phyloP scores from a whole-genome alignment of 1,139 yeast genomes.

The Pichia sp. region DNA sequence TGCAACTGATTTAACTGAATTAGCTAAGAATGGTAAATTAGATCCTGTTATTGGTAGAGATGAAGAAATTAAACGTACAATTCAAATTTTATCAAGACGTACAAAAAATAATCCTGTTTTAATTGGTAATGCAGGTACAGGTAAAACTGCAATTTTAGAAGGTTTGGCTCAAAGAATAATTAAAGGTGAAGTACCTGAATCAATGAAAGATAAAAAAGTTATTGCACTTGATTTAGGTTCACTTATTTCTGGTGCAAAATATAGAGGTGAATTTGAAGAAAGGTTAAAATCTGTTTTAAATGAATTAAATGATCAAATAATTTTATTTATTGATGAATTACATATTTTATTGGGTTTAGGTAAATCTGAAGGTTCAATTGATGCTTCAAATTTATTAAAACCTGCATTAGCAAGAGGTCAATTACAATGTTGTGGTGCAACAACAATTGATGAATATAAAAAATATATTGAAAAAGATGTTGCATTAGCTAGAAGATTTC shows the following conservation, averaged over 20 bases:
- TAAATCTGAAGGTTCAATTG: conserved; percentile 92
- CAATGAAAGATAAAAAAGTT: conserved; percentile 77
- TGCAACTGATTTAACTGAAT: conserved; percentile 81
- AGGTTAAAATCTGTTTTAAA: conserved; percentile 76
- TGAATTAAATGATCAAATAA: conserved; percentile 76
- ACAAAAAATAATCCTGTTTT: conserved; percentile 92
- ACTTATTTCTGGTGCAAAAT: conserved; percentile 89
- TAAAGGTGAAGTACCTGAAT: conserved; percentile 89
- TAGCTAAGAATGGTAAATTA: conserved; percentile 83
- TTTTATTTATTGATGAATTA: conserved; percentile 86
- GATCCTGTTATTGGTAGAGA: conserved; percentile 98
- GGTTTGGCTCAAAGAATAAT: conserved; percentile 92
- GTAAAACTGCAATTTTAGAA: conserved; percentile 94
- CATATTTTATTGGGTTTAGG: conserved; percentile 90
- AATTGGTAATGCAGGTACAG: conserved; percentile 95
- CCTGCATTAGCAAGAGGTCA: conserved; percentile 94
- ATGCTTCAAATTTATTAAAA: conserved; percentile 86
- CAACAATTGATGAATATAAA: conserved; percentile 92
- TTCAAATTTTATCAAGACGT: conserved; percentile 84
- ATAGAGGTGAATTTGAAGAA: conserved; percentile 92
- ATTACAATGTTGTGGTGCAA: conserved; percentile 93
- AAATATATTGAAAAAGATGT: conserved; percentile 92
- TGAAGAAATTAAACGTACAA: conserved; percentile 87
- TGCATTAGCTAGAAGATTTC: conserved; percentile 94
- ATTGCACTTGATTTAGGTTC: conserved; percentile 84